These are phyloP conservation scores for Clohesyomyces aquaticus DNA, from an alignment of 495 filamentous ascomycete genomes.

Conservation along the genomic window DNA sequence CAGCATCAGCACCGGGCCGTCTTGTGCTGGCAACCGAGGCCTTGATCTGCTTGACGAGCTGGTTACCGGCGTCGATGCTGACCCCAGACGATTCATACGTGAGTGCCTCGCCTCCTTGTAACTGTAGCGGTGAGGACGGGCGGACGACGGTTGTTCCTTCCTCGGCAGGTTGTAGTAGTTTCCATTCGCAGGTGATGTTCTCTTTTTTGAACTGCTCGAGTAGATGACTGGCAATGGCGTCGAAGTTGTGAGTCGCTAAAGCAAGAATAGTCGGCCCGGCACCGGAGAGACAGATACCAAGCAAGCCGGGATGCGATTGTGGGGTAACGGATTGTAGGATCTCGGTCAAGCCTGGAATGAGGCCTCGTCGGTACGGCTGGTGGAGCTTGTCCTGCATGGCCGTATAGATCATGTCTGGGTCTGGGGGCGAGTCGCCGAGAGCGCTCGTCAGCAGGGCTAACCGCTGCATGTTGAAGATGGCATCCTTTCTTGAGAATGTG, in stretches of 20 bases:
- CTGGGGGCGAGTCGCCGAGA: conserved; percentile 83
- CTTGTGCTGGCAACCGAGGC: conserved; percentile 74
- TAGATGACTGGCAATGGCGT: conserved; percentile 77
- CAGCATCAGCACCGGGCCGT: conserved; percentile 81
- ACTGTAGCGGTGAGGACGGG: neutral
- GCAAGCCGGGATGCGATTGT: conserved; percentile 77
- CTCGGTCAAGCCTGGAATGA: conserved; percentile 90
- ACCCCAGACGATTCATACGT: conserved; percentile 95
- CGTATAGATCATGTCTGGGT: conserved; percentile 88
- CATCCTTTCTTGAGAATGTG: conserved; percentile 74
- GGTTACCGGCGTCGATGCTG: conserved; percentile 88
- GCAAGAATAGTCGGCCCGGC: conserved; percentile 94
- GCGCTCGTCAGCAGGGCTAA: conserved; percentile 85
- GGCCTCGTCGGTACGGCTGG: conserved; percentile 84
- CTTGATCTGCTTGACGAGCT: conserved; percentile 88
- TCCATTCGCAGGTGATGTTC: conserved; percentile 81
- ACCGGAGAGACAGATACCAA: conserved; percentile 91
- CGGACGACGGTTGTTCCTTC: conserved; percentile 71
- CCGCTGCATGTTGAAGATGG: conserved; percentile 92
- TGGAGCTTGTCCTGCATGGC: conserved; percentile 98
- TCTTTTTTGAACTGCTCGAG: conserved; percentile 68
- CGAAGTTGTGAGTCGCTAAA: conserved; percentile 84
- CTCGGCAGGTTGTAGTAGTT: conserved; percentile 83
- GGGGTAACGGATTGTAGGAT: conserved; percentile 86
- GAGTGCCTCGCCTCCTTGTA: conserved; percentile 49